Percentiles rank a stretch among this genome's conserved stretches.
Evolutionary conservation across 108 stramenopile genomes (phyloP).

Genomic region (Epithemia pelagica): DNA sequence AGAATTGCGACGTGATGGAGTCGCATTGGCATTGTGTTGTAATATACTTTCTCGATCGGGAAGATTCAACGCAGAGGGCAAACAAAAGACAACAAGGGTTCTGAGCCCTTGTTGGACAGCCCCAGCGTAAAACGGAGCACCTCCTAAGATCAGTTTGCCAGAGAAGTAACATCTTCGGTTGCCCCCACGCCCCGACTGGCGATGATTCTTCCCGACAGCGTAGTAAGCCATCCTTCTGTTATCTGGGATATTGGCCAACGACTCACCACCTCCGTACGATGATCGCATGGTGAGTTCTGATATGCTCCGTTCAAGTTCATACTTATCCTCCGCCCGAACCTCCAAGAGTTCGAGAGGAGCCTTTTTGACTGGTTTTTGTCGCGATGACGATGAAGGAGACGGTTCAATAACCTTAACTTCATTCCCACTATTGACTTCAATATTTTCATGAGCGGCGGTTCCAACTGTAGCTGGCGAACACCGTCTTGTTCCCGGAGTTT

Average conservation of each 20-base stretch:
- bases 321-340: slow-evolving; percentile 14
- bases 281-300: slow-evolving; percentile 82
- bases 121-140: slow-evolving; percentile 77
- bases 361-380: neutral
- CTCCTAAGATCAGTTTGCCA: slow-evolving; percentile 55
- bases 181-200: slow-evolving; percentile 38
- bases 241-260: slow-evolving; percentile 23
- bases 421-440: neutral
- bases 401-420: neutral
- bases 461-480: neutral
- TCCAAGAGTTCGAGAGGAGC: slow-evolving; percentile 28
- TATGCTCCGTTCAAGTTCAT: slow-evolving; percentile 49
- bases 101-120: slow-evolving; percentile 72
- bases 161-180: slow-evolving; percentile 84
- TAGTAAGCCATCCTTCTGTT: slow-evolving; percentile 82
- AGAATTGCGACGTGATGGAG: neutral
- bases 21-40: neutral
- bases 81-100: slow-evolving; percentile 82
- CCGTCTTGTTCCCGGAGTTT: neutral
- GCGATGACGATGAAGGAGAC: neutral
- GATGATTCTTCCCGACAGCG: slow-evolving; percentile 69
- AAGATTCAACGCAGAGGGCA: slow-evolving; percentile 66
- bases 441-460: neutral
- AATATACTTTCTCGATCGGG: slow-evolving; percentile 24
- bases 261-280: slow-evolving; percentile 25